Percentiles rank a stretch among this genome's conserved stretches.
Conservation (phyloP, 805 yeast genomes). For the Hermanozyma aechmeae region DNA sequence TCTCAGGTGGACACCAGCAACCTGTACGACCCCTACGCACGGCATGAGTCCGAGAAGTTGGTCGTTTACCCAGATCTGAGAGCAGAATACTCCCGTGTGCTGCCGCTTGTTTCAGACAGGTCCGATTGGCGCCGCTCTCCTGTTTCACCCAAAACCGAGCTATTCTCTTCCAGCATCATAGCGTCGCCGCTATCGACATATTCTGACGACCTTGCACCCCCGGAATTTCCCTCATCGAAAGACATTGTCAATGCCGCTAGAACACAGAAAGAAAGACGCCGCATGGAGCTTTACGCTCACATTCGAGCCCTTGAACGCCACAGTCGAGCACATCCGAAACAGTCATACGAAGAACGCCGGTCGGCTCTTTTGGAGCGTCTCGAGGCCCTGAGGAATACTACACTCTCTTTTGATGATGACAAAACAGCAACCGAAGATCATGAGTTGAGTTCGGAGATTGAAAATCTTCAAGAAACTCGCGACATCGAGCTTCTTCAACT, state of each 20-base stretch:
- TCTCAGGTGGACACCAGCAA: conserved; percentile 14
- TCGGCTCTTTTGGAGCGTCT: conserved; percentile 17
- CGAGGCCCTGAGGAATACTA: conserved; percentile 15
- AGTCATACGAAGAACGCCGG: conserved; percentile 13
- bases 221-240: conserved; percentile 2
- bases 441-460: conserved; percentile 15
- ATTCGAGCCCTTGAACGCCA: too few relatives aligned
- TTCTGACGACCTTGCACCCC: too few relatives aligned
- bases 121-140: too few relatives aligned
- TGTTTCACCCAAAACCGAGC: too few relatives aligned
- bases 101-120: conserved; percentile 1
- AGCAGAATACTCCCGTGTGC: conserved; percentile 1
- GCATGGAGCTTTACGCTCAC: too few relatives aligned
- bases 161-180: too few relatives aligned
- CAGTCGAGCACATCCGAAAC: too few relatives aligned
- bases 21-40: conserved; percentile 11
- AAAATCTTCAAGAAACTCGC: conserved; percentile 12
- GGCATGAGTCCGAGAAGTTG: neutral
- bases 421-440: conserved; percentile 14
- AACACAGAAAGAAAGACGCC: conserved; percentile 13
- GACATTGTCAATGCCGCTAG: conserved; percentile 12
- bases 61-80: conserved; percentile 2
- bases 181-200: too few relatives aligned
- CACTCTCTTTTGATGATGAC: conserved; percentile 13
- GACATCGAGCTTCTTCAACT: conserved; percentile 27